These are phyloP conservation scores for Neurospora sp. DNA, from an alignment of 495 filamentous ascomycete genomes.

Conservation along the genomic window DNA sequence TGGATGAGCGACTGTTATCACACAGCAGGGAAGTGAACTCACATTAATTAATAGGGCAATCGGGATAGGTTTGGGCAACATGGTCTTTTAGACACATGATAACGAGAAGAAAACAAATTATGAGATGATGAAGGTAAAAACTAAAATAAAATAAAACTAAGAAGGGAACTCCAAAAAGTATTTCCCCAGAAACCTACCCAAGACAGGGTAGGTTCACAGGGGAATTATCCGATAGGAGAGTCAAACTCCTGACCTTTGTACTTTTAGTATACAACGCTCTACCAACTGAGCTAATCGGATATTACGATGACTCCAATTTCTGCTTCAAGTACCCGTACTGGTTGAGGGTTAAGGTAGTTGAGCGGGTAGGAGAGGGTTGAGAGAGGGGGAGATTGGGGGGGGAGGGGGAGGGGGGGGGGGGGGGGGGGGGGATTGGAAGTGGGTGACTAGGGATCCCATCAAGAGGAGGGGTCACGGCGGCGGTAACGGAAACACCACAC, in stretches of 20 bases:
- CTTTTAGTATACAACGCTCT: not conserved
- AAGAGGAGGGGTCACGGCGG: no score
- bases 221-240: not conserved
- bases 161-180: not conserved
- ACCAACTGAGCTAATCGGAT: not conserved
- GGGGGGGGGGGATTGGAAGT: no score
- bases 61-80: not conserved
- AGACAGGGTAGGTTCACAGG: not conserved
- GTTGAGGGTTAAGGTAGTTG: not conserved
- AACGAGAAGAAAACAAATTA: not conserved
- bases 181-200: not conserved
- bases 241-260: not conserved
- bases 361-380: not conserved
- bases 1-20: slow-evolving; percentile 37
- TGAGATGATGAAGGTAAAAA: not conserved
- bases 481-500: no score
- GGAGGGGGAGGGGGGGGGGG: no score
- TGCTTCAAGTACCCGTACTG: not conserved
- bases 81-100: not conserved
- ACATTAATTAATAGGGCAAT: not conserved
- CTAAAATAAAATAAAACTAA: not conserved
- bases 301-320: not conserved
- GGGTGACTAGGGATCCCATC: no score
- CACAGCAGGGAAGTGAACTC: not conserved
- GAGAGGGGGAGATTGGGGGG: not conserved